Evolutionary conservation across 1,139 yeast species (phyloP), one percentile per base, ranked within the genome.

Genomic region (Blastobotrys aristatus): DNA sequence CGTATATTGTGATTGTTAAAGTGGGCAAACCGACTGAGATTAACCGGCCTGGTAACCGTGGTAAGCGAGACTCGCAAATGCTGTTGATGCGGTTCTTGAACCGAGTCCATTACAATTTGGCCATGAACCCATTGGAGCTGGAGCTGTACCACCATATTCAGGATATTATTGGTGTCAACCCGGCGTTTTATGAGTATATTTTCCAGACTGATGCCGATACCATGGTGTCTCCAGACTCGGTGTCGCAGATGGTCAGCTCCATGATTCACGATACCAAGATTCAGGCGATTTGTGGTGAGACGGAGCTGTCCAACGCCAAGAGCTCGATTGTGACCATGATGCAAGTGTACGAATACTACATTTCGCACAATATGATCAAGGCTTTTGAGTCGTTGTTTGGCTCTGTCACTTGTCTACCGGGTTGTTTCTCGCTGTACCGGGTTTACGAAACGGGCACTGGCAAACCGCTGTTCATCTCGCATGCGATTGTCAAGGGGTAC

Each of bases 171-270:
- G 74, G 74, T 29, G 72, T 70, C n/a, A 64, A 66, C 45, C 74
- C 74, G 2, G 67, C 67, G n/a, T 61, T 61, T 49, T 71, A 71
- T 52, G 73, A 68, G 52, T 70, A 59, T 51, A 47, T 71, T 46
- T 58, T 71, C 52, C 73, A 69, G 52, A 73, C 71, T 22, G 75
- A 70, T 58, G 74, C 74, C 26, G 74, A 70, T 57, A 70, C 74
- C 1, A 62, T 64, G 53, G 72, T 70, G 7, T 60, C 61, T 4
- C 64, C 61, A 1, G 71, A 68, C 32, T 64, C 73, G 21, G 59
- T 69, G 10, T 54, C 63, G 27, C 68, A 66, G 47, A 57, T 70
- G 51, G 64, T 67, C 18, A 65, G 72, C 4, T 53, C 66, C 11
- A 58, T 69, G 63, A 64, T 65, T 10, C 58, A 62, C 14, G 72